Evolutionary conservation across 2,329 filamentous ascomycete species (phyloP), one percentile per base, ranked within the genome.

Genomic region (Dryadomyces sulphureus): DNA sequence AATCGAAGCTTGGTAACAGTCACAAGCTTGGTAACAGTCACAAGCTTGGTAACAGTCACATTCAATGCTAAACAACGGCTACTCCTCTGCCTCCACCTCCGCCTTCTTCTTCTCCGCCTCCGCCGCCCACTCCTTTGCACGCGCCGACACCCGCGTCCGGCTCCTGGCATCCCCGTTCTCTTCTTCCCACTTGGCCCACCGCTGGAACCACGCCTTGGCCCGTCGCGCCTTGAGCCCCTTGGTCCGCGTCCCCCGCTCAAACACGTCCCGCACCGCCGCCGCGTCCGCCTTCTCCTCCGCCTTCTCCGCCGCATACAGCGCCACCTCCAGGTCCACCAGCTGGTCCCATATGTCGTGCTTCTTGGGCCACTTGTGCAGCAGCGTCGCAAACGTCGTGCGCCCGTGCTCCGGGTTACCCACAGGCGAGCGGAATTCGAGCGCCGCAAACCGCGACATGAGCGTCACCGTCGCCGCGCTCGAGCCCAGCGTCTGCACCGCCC

Each of bases 341-440:
- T 94, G 81, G 62, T 87, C 92, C 90, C 90, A 96, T 44, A 96
- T 69, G 60, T 95, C 88, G 49, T 87, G 78, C 61, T 87, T 85
- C 69, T 93, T 94, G 40, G 88, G 86, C 68, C 82, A 94, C 5
- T 83, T 81, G 32, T 78, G 75, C 7, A 98, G 71, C 8, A 98
- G 71, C 35, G 82, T 84, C 62, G 95, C 90, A 56, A 96, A 96
- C 58, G 96, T 81, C 22, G 93, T 98, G 17, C 93, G 82, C 9
- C 92, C 92, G 48, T 86, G 84, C 65, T 98, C 93, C 3, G 87
- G 70, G 55, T 93, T 85, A 46, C 89, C 89, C 56, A 83, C 77
- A 7, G 77, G 63, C 11, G 84, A 90, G 53, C 80, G 82, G 73
- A 94, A 98, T 63, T 98, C 92, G 20, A 98, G 75, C 17, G 85